phyloP scores from a whole-genome alignment of 2,329 filamentous ascomycete genomes.

The Xylariaceae sp. region DNA sequence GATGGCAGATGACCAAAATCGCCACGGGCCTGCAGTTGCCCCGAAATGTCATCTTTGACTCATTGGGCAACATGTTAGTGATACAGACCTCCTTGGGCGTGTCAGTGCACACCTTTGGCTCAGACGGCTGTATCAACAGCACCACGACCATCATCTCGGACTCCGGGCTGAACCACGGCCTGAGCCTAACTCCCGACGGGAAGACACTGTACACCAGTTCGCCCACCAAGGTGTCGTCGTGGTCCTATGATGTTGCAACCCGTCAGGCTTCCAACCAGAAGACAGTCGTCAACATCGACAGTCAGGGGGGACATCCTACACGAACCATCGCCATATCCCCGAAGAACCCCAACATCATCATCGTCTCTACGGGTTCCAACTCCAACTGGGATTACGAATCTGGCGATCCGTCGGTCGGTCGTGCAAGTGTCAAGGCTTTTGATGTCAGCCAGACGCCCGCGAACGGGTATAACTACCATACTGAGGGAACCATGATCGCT shows the following conservation, averaged over 20 bases:
- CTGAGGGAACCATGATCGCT: constrained; percentile 33
- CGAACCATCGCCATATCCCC: constrained; percentile 51
- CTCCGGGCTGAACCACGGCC: constrained; percentile 39
- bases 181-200: constrained; percentile 37
- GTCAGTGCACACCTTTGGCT: constrained; percentile 28
- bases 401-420: constrained; percentile 42
- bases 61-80: constrained; percentile 28
- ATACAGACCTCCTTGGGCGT: constrained; percentile 29
- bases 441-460: constrained; percentile 25
- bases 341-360: constrained; percentile 44
- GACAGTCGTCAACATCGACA: constrained; percentile 50
- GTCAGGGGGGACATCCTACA: constrained; percentile 47
- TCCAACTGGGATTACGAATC: constrained; percentile 51
- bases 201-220: constrained; percentile 43
- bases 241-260: constrained; percentile 48
- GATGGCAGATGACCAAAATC: constrained; percentile 29
- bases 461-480: constrained; percentile 38
- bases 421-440: constrained; percentile 51
- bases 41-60: constrained; percentile 28
- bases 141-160: constrained; percentile 24
- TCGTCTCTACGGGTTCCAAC: constrained; percentile 52
- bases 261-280: constrained; percentile 38
- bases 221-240: constrained; percentile 46
- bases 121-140: constrained; percentile 28
- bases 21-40: constrained; percentile 27